These are phyloP conservation scores for Orbilia brochopaga DNA, from an alignment of 2,329 filamentous ascomycete species.

Conservation along the genomic window DNA sequence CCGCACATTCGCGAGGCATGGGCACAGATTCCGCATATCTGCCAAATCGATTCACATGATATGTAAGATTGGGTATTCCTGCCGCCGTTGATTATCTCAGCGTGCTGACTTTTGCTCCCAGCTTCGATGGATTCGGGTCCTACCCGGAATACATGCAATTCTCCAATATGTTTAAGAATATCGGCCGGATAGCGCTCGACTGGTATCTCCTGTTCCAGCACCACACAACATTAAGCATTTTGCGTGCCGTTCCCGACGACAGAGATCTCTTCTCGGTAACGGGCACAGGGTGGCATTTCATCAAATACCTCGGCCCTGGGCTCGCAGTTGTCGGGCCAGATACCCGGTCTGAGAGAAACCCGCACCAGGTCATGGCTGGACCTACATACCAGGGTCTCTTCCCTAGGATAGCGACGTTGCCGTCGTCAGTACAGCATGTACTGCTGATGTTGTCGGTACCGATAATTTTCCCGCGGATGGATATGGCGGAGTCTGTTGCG, in stretches of 20 bases:
- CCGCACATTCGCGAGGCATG: constrained; percentile 92
- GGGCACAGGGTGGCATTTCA: constrained; percentile 96
- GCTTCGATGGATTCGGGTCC: constrained; percentile 95
- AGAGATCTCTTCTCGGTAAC: constrained; percentile 94
- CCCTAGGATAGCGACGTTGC: constrained; percentile 88
- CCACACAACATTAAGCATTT: constrained; percentile 90
- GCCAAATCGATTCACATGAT: constrained; percentile 95
- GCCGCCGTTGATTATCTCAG: not conserved
- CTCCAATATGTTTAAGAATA: constrained; percentile 97
- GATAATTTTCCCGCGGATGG: constrained; percentile 85
- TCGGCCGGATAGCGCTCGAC: constrained; percentile 90
- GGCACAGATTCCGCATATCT: constrained; percentile 92
- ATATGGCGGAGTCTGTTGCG: constrained; percentile 87
- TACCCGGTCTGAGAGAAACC: constrained; percentile 87
- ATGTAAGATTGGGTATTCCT: constrained; percentile 71
- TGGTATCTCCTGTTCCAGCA: constrained; percentile 99
- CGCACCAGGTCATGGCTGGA: constrained; percentile 89
- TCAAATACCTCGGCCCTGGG: constrained; percentile 92
- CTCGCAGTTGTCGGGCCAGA: constrained; percentile 90
- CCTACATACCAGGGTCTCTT: constrained; percentile 97
- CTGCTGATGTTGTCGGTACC: constrained; percentile 95
- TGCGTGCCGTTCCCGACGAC: constrained; percentile 86
- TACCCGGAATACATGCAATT: constrained; percentile 99
- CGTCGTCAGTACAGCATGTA: constrained; percentile 92
- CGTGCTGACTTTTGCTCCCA: constrained; percentile 58